phyloP scores from a whole-genome alignment of 257 asterid species.

The Solanum microdontum region DNA sequence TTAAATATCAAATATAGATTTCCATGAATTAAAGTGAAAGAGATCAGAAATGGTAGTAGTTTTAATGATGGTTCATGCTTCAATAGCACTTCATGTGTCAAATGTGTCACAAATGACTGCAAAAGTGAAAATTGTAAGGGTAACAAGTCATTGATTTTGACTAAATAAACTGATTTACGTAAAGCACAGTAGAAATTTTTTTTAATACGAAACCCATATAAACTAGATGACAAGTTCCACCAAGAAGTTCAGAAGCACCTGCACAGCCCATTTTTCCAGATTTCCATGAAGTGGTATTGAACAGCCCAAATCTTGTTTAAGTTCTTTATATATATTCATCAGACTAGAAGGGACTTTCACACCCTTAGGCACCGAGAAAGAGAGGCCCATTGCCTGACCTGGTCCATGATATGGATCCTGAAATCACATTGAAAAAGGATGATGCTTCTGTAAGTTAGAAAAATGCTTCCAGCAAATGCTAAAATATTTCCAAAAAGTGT shows the following conservation, averaged over 20 bases:
- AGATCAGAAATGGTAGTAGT: neutral
- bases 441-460: neutral
- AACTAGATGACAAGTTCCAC: constrained; percentile 2
- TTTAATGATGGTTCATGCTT: neutral
- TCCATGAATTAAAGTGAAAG: neutral
- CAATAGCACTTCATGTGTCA: neutral
- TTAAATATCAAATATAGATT: neutral
- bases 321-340: constrained; percentile 80
- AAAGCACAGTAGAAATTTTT: neutral
- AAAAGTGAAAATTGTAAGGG: neutral
- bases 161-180: neutral
- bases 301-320: constrained; percentile 73
- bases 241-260: constrained; percentile 33
- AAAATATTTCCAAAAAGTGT: neutral
- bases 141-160: neutral
- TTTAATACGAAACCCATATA: neutral
- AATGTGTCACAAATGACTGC: neutral
- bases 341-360: constrained; percentile 89
- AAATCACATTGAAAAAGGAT: neutral
- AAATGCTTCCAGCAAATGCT: neutral
- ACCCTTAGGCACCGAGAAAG: constrained; percentile 86
- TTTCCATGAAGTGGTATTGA: constrained; percentile 72
- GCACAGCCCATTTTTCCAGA: constrained; percentile 88
- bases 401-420: constrained; percentile 99
- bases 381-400: constrained; percentile 98